A percentile compares a stretch with the other conserved stretches of the same genome.
Evolutionary conservation across 805 yeast genomes (phyloP).

Genomic region (Wickerhamiella kazuoi): DNA sequence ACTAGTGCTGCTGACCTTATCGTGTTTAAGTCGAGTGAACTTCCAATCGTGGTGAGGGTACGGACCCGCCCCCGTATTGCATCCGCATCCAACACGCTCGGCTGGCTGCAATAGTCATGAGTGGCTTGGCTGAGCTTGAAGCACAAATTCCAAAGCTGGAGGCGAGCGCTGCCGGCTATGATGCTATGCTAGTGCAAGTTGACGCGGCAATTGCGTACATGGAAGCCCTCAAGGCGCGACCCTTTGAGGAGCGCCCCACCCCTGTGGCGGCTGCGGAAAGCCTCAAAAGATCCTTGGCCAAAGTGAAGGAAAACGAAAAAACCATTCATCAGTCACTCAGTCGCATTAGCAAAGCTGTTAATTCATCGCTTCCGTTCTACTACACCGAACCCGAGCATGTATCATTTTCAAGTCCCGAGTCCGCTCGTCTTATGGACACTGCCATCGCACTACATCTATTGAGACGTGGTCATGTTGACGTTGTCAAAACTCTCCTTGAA

Average conservation of each 20-base stretch:
- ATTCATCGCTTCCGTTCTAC: slow-evolving; percentile 15
- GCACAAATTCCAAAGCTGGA: background rate
- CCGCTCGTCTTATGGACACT: slow-evolving; percentile 9
- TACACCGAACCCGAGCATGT: slow-evolving; percentile 16
- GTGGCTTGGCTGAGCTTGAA: background rate
- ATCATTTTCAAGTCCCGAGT: background rate
- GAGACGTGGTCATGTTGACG: slow-evolving; percentile 29
- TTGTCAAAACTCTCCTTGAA: slow-evolving; percentile 19
- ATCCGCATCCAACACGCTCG: too few relatives aligned
- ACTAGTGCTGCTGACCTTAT: too few relatives aligned
- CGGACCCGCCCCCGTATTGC: too few relatives aligned
- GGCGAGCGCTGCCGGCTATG: background rate
- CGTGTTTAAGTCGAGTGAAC: background rate
- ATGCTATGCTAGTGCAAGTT: background rate
- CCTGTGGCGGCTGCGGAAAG: background rate
- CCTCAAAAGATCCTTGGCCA: background rate
- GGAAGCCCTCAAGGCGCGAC: background rate
- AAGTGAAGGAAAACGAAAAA: slow-evolving; percentile 13
- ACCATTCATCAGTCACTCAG: slow-evolving; percentile 16
- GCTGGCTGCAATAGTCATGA: too few relatives aligned
- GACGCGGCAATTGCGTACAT: background rate
- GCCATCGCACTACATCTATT: slow-evolving; percentile 32
- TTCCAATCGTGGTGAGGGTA: too few relatives aligned
- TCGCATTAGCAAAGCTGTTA: slow-evolving; percentile 15
- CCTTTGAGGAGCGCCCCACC: background rate